Conservation (phyloP, 2,329 filamentous ascomycete genomes). For the Colletotrichum siamense region DNA sequence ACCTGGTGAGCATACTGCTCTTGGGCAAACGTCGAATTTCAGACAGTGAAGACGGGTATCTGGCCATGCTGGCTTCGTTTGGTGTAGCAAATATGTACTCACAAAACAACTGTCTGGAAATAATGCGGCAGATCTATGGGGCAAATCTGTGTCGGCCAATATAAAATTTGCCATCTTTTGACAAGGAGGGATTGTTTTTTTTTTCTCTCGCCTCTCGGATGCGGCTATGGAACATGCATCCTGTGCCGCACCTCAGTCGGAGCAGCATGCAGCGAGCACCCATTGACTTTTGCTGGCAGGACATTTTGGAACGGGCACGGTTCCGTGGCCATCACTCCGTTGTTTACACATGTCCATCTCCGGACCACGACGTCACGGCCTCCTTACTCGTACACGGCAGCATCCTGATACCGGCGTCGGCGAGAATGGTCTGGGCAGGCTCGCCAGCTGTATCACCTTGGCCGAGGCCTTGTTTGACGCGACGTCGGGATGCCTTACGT, state of each 20-base stretch:
- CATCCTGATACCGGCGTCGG: slow-evolving; percentile 6
- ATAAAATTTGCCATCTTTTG: slow-evolving; percentile 17
- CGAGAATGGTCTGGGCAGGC: neutral
- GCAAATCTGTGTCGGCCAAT: slow-evolving; percentile 1
- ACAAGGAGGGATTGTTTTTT: neutral
- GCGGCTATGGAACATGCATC: neutral
- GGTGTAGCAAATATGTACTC: neutral
- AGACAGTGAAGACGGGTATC: neutral
- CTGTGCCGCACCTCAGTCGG: neutral
- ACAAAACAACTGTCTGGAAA: slow-evolving; percentile 4
- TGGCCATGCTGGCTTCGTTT: neutral
- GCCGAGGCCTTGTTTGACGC: neutral
- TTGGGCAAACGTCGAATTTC: neutral
- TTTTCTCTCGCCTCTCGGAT: neutral
- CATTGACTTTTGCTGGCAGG: neutral
- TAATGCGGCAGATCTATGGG: slow-evolving; percentile 18
- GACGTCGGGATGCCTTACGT: neutral
- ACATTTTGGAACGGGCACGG: slow-evolving; percentile 2
- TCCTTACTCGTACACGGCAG: slow-evolving; percentile 15
- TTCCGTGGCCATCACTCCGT: neutral
- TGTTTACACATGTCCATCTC: neutral
- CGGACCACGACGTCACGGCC: neutral
- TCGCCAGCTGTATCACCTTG: neutral
- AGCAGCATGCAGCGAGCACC: neutral
- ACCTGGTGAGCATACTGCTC: neutral